Evolutionary conservation across 352 stramenopile species (phyloP).

Genomic region (Phytophthora tentaculata): DNA sequence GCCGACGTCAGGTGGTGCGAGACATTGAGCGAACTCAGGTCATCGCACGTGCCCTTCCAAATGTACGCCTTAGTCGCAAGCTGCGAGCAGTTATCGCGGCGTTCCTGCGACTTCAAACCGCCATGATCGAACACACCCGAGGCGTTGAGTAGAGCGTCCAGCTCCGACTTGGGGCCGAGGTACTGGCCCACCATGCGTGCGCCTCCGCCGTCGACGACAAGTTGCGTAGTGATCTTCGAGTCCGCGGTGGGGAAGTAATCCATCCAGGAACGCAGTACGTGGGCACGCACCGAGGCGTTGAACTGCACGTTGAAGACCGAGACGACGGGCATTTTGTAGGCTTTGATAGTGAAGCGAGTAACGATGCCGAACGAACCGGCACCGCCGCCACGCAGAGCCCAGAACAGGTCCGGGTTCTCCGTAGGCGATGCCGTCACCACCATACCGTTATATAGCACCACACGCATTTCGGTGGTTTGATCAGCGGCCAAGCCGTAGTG

Average conservation of each 20-base stretch:
- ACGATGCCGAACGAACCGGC: constrained; percentile 63
- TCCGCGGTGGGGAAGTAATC: constrained; percentile 56
- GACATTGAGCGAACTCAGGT: constrained; percentile 44
- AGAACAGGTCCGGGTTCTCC: constrained; percentile 53
- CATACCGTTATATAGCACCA: constrained; percentile 49
- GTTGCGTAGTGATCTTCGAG: constrained; percentile 56
- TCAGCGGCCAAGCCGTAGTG: constrained; percentile 60
- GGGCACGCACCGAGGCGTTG: constrained; percentile 35
- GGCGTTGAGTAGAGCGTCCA: constrained; percentile 42
- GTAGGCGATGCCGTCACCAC: constrained; percentile 50
- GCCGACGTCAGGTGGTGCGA: constrained; percentile 38
- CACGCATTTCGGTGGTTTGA: constrained; percentile 48
- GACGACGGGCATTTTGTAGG: constrained; percentile 47
- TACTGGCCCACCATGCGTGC: constrained; percentile 53
- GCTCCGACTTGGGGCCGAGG: constrained; percentile 39
- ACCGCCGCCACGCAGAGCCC: constrained; percentile 55
- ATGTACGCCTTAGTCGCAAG: constrained; percentile 59
- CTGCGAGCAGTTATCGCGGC: constrained; percentile 49
- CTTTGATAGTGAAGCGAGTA: constrained; percentile 57
- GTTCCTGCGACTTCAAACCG: constrained; percentile 44
- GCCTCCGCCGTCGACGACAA: constrained; percentile 45
- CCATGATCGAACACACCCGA: constrained; percentile 44
- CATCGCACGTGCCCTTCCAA: constrained; percentile 50
- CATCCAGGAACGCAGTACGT: constrained; percentile 57
- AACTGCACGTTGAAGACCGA: constrained; percentile 57